phyloP scores from a whole-genome alignment of 352 stramenopile species.

The Phytophthora uliginosa region DNA sequence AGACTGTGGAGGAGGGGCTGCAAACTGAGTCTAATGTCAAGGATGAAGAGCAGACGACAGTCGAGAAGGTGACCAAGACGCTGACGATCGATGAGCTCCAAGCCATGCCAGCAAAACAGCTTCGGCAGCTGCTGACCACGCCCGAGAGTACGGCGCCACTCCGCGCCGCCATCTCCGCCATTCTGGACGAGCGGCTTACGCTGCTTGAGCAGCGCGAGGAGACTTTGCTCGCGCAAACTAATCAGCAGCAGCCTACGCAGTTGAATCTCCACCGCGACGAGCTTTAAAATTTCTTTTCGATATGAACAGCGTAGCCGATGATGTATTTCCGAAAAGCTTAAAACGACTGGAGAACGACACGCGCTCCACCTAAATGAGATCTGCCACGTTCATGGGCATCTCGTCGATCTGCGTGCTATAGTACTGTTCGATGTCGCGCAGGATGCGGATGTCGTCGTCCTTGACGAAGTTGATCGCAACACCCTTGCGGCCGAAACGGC shows the following conservation, averaged over 20 bases:
- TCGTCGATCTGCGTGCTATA: conserved; percentile 99
- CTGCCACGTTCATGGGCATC: conserved; percentile 99
- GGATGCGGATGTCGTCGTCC: conserved; percentile 95
- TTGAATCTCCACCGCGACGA: conserved; percentile 37
- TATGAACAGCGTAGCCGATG: conserved; percentile 1
- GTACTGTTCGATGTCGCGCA: conserved; percentile 99
- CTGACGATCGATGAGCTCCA: conserved; percentile 55
- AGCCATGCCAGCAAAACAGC: conserved; percentile 58
- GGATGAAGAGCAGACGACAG: background rate
- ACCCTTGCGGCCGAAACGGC: conserved; percentile 98
- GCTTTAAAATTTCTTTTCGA: conserved; percentile 21
- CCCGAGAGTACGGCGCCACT: conserved; percentile 47
- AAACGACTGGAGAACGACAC: conserved; percentile 6
- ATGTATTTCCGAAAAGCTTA: conserved; percentile 86
- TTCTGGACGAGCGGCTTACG: conserved; percentile 63
- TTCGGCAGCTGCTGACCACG: conserved; percentile 51
- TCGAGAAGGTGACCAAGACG: conserved; percentile 44
- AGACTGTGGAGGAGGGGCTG: conserved; percentile 1
- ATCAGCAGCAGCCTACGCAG: conserved; percentile 3
- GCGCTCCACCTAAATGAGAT: conserved; percentile 96
- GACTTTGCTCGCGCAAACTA: background rate
- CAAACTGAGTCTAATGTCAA: background rate
- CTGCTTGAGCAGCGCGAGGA: conserved; percentile 46
- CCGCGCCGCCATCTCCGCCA: conserved; percentile 47
- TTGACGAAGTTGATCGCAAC: conserved; percentile 99